phyloP scores from a whole-genome alignment of 2,329 filamentous ascomycete species.

The Cladosporium sp. region DNA sequence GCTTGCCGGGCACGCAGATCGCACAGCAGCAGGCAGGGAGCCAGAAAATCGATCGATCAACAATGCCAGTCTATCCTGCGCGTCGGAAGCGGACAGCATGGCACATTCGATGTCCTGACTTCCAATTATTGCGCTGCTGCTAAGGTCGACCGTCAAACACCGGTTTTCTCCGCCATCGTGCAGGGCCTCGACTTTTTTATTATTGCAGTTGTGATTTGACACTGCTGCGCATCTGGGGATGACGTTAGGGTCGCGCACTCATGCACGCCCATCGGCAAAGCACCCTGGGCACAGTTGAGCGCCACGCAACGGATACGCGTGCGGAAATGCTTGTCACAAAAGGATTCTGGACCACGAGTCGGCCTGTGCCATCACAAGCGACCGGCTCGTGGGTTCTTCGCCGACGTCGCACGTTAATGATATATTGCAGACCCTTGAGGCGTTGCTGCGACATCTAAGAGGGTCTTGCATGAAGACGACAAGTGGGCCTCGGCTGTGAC shows the following conservation, averaged over 20 bases:
- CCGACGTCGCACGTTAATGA: slow-evolving; percentile 8
- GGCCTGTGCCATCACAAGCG: slow-evolving; percentile 7
- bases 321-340: slow-evolving; percentile 11
- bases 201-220: slow-evolving; percentile 9
- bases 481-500: slow-evolving; percentile 1
- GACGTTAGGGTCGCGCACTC: slow-evolving; percentile 15
- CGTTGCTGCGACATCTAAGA: background rate
- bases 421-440: slow-evolving; percentile 9
- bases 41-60: slow-evolving; percentile 3
- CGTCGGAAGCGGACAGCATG: background rate
- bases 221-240: slow-evolving; percentile 14
- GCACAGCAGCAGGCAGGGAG: background rate
- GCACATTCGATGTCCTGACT: background rate
- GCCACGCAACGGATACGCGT: slow-evolving; percentile 12
- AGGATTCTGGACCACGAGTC: slow-evolving; percentile 9
- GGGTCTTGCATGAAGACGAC: background rate
- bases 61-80: background rate
- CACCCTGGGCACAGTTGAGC: slow-evolving; percentile 6
- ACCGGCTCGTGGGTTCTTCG: slow-evolving; percentile 1
- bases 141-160: slow-evolving; percentile 1
- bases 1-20: background rate
- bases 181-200: slow-evolving; percentile 15
- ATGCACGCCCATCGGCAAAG: slow-evolving; percentile 2
- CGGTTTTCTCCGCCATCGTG: slow-evolving; percentile 5
- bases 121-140: background rate